Evolutionary conservation across 1,139 yeast genomes (phyloP), one percentile per base, ranked within the genome.

Genomic region (Diutina siamensis): DNA sequence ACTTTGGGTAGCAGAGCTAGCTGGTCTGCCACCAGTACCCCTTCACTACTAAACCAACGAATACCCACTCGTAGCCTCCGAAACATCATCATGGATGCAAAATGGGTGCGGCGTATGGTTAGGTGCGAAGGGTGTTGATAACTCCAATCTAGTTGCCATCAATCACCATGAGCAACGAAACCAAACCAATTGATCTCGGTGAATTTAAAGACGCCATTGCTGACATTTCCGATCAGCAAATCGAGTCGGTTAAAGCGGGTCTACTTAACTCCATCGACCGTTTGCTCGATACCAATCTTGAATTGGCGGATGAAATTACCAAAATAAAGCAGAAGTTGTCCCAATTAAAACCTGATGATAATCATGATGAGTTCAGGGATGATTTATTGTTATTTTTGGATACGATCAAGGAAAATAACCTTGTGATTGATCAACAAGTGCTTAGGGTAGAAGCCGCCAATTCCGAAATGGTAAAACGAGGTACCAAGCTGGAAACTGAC

Each of bases 141-240:
- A 25, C 28, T 7, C 28, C 5, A 5, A 25, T 10, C 28, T 25
- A 7, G 5, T 25, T 25, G 28, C 28, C 28, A 25, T 10, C 10
- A 25, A 10, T 25, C 10, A 5, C 28, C 5, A 25, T 25, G 28
- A 25, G 28, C 10, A 22, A 31, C 27, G 27, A 40, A 9, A 13
- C 25, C 10, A 50, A 51, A 19, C 68, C 68, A 5, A 64, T 66
- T n/a, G 51, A 55, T 21, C 50, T 63, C 17, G 49, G 52, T 7
- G 60, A 60, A 21, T 69, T 69, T 50, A 47, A 44, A 4, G 42
- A 35, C 2, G 72, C 74, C 4, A 54, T 68, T 28, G 53, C 52
- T 19, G 74, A 68, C 15, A 49, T 53, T 28, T 47, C 68, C 0
- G 69, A 65, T 45, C 68, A 49, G 12, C 74, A 67, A 48, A 60